phyloP scores from a whole-genome alignment of 495 filamentous ascomycete species.

The Choiromyces venosus region DNA sequence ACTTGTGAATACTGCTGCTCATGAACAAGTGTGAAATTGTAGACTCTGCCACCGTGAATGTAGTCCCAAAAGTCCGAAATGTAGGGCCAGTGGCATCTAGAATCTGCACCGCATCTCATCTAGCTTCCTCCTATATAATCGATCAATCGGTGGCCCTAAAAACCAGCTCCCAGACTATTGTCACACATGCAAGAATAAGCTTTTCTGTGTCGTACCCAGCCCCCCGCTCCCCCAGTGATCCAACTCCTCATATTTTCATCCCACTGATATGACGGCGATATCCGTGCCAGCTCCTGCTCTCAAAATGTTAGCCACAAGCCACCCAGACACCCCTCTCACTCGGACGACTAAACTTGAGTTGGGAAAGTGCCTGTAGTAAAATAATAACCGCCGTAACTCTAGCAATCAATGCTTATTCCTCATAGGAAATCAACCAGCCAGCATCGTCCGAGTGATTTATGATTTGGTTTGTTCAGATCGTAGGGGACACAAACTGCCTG shows the following conservation, averaged over 20 bases:
- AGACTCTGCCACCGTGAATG: background rate
- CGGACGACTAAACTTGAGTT: background rate
- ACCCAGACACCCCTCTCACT: background rate
- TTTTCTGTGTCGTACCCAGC: background rate
- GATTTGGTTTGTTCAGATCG: too few relatives aligned
- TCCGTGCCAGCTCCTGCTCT: background rate
- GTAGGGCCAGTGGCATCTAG: background rate
- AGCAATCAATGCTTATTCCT: background rate
- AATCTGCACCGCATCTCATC: background rate
- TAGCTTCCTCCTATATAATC: background rate
- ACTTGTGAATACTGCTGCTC: background rate
- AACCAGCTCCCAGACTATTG: background rate
- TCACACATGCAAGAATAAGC: background rate
- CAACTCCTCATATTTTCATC: background rate
- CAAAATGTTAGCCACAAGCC: background rate
- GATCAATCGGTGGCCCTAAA: background rate
- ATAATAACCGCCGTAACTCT: background rate
- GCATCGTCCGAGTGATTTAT: background rate
- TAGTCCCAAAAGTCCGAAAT: background rate
- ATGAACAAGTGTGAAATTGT: background rate
- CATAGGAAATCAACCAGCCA: background rate
- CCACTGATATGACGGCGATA: background rate
- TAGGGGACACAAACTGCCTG: background rate
- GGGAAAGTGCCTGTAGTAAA: background rate
- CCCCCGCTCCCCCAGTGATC: background rate